A percentile compares a stretch with the other conserved stretches of the same genome.
Evolutionary conservation across 169 alveolate species (phyloP).

Genomic region (Plasmodium chabaudi): DNA sequence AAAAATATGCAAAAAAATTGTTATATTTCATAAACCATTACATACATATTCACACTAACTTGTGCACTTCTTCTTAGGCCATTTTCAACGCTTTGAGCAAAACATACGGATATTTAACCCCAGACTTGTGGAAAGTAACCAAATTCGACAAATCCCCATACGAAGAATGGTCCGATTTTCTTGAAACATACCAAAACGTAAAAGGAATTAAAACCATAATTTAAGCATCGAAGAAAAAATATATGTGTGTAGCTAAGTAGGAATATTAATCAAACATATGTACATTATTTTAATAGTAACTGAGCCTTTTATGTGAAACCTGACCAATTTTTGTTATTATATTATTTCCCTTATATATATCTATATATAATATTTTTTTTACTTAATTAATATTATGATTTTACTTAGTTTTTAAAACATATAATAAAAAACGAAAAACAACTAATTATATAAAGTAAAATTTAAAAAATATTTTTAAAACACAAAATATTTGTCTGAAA

Average conservation of each 20-base stretch:
- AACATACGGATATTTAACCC: slow-evolving; percentile 98
- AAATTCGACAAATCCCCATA: slow-evolving; percentile 92
- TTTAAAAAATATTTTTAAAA: background rate
- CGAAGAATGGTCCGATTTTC: slow-evolving; percentile 96
- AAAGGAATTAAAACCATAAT: slow-evolving; percentile 33
- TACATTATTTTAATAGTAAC: too few relatives aligned
- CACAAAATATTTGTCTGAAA: too few relatives aligned
- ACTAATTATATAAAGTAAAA: background rate
- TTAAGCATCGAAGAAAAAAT: slow-evolving; percentile 1
- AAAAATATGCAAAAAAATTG: background rate
- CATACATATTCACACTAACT: background rate
- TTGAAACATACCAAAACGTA: slow-evolving; percentile 79
- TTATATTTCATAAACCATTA: too few relatives aligned
- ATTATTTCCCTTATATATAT: background rate
- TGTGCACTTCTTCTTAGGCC: slow-evolving; percentile 85
- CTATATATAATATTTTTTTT: slow-evolving; percentile 8
- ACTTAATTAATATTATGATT: background rate
- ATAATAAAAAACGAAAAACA: background rate
- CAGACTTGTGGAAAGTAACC: slow-evolving; percentile 98
- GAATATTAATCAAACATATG: background rate
- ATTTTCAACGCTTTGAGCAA: slow-evolving; percentile 96
- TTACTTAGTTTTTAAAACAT: background rate
- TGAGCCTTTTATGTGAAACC: too few relatives aligned
- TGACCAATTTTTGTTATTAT: too few relatives aligned
- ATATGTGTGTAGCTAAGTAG: background rate